Percentiles rank a stretch among this genome's conserved stretches.
Conservation (phyloP, 2,329 filamentous ascomycete genomes). For the Sporothrix luriei region DNA sequence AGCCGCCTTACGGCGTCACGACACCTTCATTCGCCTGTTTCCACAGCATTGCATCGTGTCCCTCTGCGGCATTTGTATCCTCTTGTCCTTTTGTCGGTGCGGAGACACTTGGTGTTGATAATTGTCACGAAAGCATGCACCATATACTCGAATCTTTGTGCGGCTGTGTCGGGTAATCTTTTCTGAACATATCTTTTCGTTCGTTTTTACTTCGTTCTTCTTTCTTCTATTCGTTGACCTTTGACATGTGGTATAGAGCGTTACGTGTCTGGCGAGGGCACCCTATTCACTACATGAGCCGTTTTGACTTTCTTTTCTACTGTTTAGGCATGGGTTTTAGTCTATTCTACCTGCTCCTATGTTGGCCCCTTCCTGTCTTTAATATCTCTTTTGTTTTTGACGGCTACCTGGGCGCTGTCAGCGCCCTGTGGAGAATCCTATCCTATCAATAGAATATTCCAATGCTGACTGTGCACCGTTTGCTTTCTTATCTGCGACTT, state of each 20-base stretch:
- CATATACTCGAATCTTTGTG: too few relatives aligned
- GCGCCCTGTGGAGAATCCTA: not conserved
- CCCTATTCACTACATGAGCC: not conserved
- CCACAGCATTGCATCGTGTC: not conserved
- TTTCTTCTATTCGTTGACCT: too few relatives aligned
- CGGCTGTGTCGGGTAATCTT: too few relatives aligned
- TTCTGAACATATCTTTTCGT: too few relatives aligned
- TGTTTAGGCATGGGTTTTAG: not conserved
- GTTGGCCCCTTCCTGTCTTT: not conserved
- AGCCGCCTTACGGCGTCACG: conserved; percentile 1
- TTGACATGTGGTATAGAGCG: too few relatives aligned
- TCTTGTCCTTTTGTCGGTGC: not conserved
- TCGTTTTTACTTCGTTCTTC: too few relatives aligned
- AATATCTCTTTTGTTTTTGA: not conserved
- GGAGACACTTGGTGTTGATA: not conserved
- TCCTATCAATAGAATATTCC: not conserved
- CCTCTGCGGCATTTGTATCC: not conserved
- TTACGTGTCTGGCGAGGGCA: too few relatives aligned
- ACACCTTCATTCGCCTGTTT: not conserved
- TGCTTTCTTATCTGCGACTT: not conserved
- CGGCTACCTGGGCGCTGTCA: not conserved
- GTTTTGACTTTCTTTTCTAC: not conserved
- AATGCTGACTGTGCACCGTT: not conserved
- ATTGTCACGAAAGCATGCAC: not conserved
- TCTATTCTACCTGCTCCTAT: not conserved